Evolutionary conservation across 257 asterid genomes (phyloP), one percentile per base, ranked within the genome.

Genomic region (Solanum tarijense): DNA sequence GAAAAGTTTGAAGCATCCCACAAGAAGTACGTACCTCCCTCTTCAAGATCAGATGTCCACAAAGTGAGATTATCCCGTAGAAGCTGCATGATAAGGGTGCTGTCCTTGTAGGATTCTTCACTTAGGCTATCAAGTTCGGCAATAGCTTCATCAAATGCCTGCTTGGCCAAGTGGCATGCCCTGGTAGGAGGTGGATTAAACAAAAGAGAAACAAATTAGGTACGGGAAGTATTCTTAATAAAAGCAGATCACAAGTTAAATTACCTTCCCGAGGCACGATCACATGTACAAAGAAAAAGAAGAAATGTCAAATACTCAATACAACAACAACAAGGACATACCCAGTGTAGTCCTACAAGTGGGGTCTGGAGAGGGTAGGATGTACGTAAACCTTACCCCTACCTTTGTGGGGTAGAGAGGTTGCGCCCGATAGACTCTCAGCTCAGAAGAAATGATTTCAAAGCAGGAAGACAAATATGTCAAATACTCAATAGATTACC

Each of bases 51-150:
- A 0, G 98, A 92, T 81, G 98, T 92, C 98, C 96, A 94, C 75
- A 94, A 86, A 39, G 95, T 93, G 68, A 93, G 95, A 88, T 94
- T 94, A 88, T 94, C 98, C 86, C 98, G 83, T 27, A 93, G 95
- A 89, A 94, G 96, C 93, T 94, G 98, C 98, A 94, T 93, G 88
- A 94, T 94, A 87, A 94, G 93, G 89, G 96, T 94, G 92, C 95
- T 94, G 86, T 94, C 98, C 88, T 94, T 93, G 93, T 93, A 94
- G 48, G 95, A 93, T 38, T 93, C 96, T 89, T 94, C 98, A 55
- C 93, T 93, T 32, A 94, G 94, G 87, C 95, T 94, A 89, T 93
- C 98, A 8, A 93, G 95, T 89, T 94, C 98, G 1, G 96, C 94
- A 41, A 94, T 94, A 29, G 98, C 98, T 91, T 94, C 94, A 89